phyloP scores from a whole-genome alignment of 345 rosid genomes.

The Populus ilicifolia region DNA sequence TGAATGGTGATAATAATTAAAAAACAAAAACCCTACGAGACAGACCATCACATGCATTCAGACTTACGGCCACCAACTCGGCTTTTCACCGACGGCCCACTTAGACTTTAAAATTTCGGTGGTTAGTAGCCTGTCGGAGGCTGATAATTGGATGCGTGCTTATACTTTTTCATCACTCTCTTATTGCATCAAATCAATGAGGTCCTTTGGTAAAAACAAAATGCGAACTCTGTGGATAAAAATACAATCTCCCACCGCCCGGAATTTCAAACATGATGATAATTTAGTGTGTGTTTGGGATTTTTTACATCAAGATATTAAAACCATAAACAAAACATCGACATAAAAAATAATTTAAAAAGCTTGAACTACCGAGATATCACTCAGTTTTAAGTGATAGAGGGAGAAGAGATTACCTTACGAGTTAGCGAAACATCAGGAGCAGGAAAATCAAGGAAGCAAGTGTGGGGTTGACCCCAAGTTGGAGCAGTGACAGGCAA shows the following conservation, averaged over 20 bases:
- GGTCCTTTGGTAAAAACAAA: not conserved
- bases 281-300: too few relatives aligned
- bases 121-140: not conserved
- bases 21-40: too few relatives aligned
- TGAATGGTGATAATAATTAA: too few relatives aligned
- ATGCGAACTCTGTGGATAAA: too few relatives aligned
- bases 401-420: slow-evolving; percentile 48
- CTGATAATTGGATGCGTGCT: not conserved
- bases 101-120: not conserved
- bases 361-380: too few relatives aligned
- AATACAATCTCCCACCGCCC: not conserved
- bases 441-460: slow-evolving; percentile 72
- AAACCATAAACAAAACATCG: too few relatives aligned
- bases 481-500: slow-evolving; percentile 69
- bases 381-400: not conserved
- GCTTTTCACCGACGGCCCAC: not conserved
- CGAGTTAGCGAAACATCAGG: slow-evolving; percentile 82
- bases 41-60: not conserved
- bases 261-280: too few relatives aligned
- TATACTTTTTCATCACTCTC: not conserved
- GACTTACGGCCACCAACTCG: not conserved
- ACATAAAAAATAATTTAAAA: too few relatives aligned
- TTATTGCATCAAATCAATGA: not conserved
- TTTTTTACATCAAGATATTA: not conserved
- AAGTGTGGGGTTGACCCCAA: slow-evolving; percentile 62